phyloP scores from a whole-genome alignment of 164 flowering plant species.

The Platanus orientalis region DNA sequence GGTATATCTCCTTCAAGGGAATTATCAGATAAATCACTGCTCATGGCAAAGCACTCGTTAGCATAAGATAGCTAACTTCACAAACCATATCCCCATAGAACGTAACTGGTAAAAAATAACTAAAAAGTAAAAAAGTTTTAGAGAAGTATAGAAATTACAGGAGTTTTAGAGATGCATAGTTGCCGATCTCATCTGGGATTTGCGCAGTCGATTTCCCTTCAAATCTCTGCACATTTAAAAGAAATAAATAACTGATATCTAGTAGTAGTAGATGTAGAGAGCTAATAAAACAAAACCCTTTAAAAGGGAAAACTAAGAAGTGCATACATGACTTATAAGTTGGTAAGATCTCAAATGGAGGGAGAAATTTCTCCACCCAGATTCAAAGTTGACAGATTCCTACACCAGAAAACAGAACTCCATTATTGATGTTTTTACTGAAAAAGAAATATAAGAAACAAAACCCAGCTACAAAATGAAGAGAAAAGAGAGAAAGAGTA shows the following conservation, averaged over 20 bases:
- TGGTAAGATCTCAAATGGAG: constrained; percentile 65
- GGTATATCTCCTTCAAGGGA: constrained; percentile 78
- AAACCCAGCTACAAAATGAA: background rate
- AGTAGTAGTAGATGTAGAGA: background rate
- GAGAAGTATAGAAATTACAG: constrained; percentile 35
- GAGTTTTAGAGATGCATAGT: constrained; percentile 44
- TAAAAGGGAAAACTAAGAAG: background rate
- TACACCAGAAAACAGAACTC: constrained; percentile 13
- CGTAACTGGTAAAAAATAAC: background rate
- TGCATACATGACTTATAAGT: constrained; percentile 59
- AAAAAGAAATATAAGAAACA: too few relatives aligned
- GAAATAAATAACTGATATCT: background rate
- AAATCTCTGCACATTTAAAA: constrained; percentile 51
- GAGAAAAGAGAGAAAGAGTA: background rate
- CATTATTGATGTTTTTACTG: background rate
- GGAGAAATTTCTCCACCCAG: constrained; percentile 89
- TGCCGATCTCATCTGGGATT: constrained; percentile 93
- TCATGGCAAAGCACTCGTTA: background rate
- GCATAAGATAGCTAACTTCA: background rate
- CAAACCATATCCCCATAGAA: background rate
- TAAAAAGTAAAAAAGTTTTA: background rate
- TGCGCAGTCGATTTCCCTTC: constrained; percentile 82
- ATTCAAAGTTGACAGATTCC: constrained; percentile 77
- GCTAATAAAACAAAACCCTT: background rate
- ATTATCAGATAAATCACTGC: constrained; percentile 77